Evolutionary conservation across 2,329 filamentous ascomycete genomes (phyloP).

Genomic region (Madurella fahalii): DNA sequence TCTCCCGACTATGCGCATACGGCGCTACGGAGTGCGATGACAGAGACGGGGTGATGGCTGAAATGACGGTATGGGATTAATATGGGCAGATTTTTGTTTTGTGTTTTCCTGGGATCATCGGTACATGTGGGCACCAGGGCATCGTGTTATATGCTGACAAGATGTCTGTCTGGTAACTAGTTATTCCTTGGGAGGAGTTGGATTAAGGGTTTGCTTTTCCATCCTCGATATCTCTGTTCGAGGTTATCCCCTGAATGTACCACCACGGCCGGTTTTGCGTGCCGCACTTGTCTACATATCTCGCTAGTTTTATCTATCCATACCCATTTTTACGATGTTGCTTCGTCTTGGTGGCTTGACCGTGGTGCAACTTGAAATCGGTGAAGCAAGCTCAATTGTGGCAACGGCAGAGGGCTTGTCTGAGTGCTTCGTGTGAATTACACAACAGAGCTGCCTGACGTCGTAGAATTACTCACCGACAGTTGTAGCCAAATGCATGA

Average conservation of each 20-base stretch:
- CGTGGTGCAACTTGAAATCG: no score
- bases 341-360: no score
- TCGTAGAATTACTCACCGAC: no score
- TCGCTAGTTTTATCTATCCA: background rate
- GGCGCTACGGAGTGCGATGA: constrained; percentile 13
- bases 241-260: constrained; percentile 4
- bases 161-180: background rate
- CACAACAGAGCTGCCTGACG: no score
- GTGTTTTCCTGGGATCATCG: constrained; percentile 4
- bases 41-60: background rate
- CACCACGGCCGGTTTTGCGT: constrained; percentile 2
- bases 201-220: constrained; percentile 5
- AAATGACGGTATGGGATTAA: constrained; percentile 3
- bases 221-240: background rate
- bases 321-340: background rate
- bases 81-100: constrained; percentile 11
- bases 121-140: constrained; percentile 7
- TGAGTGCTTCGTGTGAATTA: no score
- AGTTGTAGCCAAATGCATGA: no score
- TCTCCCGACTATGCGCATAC: background rate
- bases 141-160: constrained; percentile 2
- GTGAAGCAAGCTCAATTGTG: no score
- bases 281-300: background rate
- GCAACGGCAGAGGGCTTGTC: no score
- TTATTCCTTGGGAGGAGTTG: constrained; percentile 5